These are phyloP conservation scores for Asterella californica DNA, from an alignment of 225 moss, liverwort and hornwort species.

Conservation along the genomic window DNA sequence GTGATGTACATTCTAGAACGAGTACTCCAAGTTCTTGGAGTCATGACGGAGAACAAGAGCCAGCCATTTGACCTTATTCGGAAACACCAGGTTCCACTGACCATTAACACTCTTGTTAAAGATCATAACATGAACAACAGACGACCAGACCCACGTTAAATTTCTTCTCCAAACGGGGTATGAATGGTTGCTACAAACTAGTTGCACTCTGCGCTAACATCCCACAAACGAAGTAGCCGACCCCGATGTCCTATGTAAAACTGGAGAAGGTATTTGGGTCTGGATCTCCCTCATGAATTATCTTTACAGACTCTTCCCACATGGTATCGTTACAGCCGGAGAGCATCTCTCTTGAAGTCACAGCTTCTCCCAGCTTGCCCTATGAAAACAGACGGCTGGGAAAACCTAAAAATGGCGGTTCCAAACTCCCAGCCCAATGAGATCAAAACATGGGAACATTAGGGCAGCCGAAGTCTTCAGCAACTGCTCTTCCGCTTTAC, in stretches of 20 bases:
- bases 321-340: conserved; percentile 16
- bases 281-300: conserved; percentile 9
- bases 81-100: neutral
- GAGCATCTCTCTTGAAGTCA: conserved; percentile 6
- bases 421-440: neutral
- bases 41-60: neutral
- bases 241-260: conserved; percentile 5
- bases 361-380: neutral
- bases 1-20: neutral
- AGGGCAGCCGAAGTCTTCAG: conserved; percentile 2
- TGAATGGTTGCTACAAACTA: conserved; percentile 16
- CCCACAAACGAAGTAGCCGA: conserved; percentile 3
- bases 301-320: conserved; percentile 16
- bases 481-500: conserved; percentile 12
- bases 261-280: conserved; percentile 4
- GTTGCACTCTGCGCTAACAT: conserved; percentile 18
- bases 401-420: conserved; percentile 1
- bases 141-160: conserved; percentile 9
- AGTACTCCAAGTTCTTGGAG: neutral
- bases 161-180: conserved; percentile 6
- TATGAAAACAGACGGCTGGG: neutral
- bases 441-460: conserved; percentile 19
- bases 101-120: conserved; percentile 7
- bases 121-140: conserved; percentile 8
- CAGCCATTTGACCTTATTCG: neutral